Percentiles rank a stretch among this genome's conserved stretches.
Evolutionary conservation across 805 yeast genomes (phyloP).

Genomic region (Nakazawaea pomicola): DNA sequence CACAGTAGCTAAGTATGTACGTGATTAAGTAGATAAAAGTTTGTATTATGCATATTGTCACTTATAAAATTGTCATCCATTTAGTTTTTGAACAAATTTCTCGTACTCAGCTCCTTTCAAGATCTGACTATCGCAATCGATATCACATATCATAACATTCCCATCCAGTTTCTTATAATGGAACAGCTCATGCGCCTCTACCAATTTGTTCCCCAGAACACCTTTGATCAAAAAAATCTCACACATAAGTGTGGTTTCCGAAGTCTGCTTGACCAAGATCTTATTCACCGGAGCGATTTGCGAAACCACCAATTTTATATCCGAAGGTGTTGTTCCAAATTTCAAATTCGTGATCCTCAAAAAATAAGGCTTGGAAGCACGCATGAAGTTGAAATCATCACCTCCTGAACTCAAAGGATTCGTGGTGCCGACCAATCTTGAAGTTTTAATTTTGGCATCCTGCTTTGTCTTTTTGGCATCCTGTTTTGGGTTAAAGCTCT

Average conservation of each 20-base stretch:
- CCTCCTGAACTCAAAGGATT: no score
- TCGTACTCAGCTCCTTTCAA: slow-evolving; percentile 5
- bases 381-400: slow-evolving; percentile 18
- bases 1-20: no score
- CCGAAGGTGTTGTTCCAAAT: slow-evolving; percentile 25
- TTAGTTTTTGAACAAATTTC: slow-evolving; percentile 1
- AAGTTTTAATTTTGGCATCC: no score
- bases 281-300: slow-evolving; percentile 18
- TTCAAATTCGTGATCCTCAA: slow-evolving; percentile 26
- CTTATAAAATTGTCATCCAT: background rate
- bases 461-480: no score
- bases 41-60: background rate
- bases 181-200: slow-evolving; percentile 25
- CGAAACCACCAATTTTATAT: slow-evolving; percentile 22
- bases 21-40: no score
- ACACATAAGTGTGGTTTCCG: slow-evolving; percentile 24
- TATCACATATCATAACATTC: slow-evolving; percentile 29
- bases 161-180: slow-evolving; percentile 47
- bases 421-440: no score
- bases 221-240: slow-evolving; percentile 26
- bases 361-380: slow-evolving; percentile 19
- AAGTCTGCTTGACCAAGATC: slow-evolving; percentile 22
- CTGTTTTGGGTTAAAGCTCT: background rate
- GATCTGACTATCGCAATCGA: slow-evolving; percentile 20
- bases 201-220: background rate